Conservation (phyloP, 225 moss, liverwort and hornwort genomes). For the Sphagnum tenellum region DNA sequence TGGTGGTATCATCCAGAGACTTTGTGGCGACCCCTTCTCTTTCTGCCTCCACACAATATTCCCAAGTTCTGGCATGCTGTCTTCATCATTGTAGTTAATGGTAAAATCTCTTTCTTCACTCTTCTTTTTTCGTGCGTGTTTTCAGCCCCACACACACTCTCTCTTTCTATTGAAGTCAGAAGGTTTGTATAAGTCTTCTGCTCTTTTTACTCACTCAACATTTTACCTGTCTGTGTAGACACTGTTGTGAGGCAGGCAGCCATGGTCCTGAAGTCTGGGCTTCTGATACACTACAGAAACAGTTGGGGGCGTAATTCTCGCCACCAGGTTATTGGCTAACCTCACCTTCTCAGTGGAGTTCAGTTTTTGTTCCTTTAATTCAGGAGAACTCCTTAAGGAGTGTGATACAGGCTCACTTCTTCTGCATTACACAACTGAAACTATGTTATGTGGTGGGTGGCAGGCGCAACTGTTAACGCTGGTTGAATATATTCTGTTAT, state of each 20-base stretch:
- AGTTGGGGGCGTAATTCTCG: conserved; percentile 89
- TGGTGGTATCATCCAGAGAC: conserved; percentile 81
- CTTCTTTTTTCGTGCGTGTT: too few relatives aligned
- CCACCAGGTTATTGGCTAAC: conserved; percentile 50
- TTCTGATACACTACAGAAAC: conserved; percentile 80
- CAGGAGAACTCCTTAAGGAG: not conserved
- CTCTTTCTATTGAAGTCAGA: too few relatives aligned
- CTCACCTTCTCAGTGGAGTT: not conserved
- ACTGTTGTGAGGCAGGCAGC: conserved; percentile 78
- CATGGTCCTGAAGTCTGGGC: conserved; percentile 83
- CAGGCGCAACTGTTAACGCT: conserved; percentile 92
- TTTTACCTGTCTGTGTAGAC: conserved; percentile 30
- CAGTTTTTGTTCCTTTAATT: not conserved
- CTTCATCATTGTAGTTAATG: conserved; percentile 84
- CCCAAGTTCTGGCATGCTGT: conserved; percentile 94
- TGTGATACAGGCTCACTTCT: too few relatives aligned
- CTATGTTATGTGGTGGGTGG: conserved; percentile 13
- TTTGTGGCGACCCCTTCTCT: conserved; percentile 75
- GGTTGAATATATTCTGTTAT: conserved; percentile 73
- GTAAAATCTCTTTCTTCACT: conserved; percentile 16
- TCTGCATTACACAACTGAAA: too few relatives aligned
- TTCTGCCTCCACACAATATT: conserved; percentile 71
- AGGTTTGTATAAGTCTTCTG: too few relatives aligned
- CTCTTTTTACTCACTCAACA: not conserved
- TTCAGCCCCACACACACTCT: too few relatives aligned